Base-by-base conservation (phyloP, 768 basidiomycete genomes). In the Tylopilus intermedius region DNA sequence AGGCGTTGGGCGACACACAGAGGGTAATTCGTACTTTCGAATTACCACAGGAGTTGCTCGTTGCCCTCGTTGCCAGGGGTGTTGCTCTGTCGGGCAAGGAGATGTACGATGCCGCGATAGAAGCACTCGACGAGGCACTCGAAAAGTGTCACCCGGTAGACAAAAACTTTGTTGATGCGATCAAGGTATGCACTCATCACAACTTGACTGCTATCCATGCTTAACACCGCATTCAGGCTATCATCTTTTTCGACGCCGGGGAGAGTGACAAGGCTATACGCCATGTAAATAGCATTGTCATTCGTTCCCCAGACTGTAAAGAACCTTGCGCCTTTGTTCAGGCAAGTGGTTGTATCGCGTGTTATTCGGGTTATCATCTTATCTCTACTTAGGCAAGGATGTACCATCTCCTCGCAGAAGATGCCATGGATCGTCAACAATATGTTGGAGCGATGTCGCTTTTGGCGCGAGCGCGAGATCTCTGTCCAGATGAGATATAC, bases 1-100 rank as follows among this genome's bases (percentile, higher is more conserved):
- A 7, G 7, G 62, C 62, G 18, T 33, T 58, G 30, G 43, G 58
- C 1, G 62, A 62, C 10, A 51, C 47, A 15, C 45, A 61, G 3
- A 14, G 13, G 49, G 62, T 64, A 53, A 35, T 0, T 42, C 10
- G 0, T 0, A 30, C 43, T 8, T 37, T 21, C 32, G 21, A 32
- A 35, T 27, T 10, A 11, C 14, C 32, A 14, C 7, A 24, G 24
- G 24, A 11, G 42, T 5, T 8, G 21, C 45, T 61, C 8, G 8
- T 51, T 2, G 58, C 47, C n/a, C 27, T 35, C 14, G 35, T 63
- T 33, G 58, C 56, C 15, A 51, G 39, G 45, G 32, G 54, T 11
- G 2, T 58, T 43, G 42, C 48, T 4, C 43, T 42, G 13, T 48
- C 35, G 21, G 40, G 47, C 10, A 30, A 29, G 37, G 3, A 13